Conservation (phyloP, 345 rosid genomes). For the Eucalyptus cloeziana region DNA sequence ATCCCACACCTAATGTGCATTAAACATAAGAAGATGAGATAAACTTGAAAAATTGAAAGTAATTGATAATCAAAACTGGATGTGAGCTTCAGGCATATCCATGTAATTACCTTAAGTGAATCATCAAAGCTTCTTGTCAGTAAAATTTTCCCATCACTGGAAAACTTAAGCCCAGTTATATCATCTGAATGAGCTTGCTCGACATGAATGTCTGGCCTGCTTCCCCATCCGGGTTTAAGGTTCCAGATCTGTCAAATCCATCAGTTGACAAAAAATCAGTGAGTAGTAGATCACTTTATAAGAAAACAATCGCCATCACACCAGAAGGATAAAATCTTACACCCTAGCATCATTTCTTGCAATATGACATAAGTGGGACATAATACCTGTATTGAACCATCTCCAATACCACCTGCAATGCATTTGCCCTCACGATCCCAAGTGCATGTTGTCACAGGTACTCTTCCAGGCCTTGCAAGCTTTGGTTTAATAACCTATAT, state of each 20-base stretch:
- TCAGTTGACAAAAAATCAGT: not conserved
- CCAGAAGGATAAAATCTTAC: not conserved
- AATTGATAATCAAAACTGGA: not conserved
- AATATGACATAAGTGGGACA: not conserved
- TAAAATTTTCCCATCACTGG: conserved; percentile 66
- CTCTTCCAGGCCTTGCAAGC: conserved; percentile 96
- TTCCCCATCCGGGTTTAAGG: conserved; percentile 98
- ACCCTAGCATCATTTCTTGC: not conserved
- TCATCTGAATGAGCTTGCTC: conserved; percentile 90
- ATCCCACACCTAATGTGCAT: conserved; percentile 76
- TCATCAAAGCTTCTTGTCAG: conserved; percentile 89
- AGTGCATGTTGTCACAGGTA: conserved; percentile 86
- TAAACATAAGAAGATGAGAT: not conserved
- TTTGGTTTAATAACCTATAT: conserved; percentile 91
- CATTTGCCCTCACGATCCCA: conserved; percentile 95
- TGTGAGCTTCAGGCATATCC: not conserved
- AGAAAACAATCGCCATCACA: not conserved
- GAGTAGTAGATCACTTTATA: not conserved
- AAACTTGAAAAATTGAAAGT: not conserved
- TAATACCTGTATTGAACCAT: conserved; percentile 89
- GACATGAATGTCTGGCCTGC: conserved; percentile 77
- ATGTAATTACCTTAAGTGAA: conserved; percentile 58
- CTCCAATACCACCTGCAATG: conserved; percentile 86
- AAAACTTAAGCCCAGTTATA: conserved; percentile 80
- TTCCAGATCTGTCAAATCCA: conserved; percentile 56